Conservation (phyloP, 1,139 yeast genomes). For the Geotrichum histeridarum region DNA sequence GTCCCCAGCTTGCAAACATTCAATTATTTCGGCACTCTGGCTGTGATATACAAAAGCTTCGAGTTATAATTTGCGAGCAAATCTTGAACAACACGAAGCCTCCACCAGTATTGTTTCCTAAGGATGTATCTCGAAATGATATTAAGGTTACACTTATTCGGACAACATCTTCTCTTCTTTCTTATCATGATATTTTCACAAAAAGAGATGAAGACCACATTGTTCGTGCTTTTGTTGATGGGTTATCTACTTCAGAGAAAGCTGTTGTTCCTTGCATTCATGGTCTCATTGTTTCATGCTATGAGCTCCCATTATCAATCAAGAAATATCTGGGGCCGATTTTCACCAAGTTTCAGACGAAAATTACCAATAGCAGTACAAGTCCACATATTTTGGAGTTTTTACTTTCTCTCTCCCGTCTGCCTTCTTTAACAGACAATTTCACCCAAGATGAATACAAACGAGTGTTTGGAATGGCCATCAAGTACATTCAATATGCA, state of each 20-base stretch:
- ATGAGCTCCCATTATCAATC: constrained; percentile 70
- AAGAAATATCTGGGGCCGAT: constrained; percentile 64
- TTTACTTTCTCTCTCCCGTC: constrained; percentile 56
- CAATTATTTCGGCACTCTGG: constrained; percentile 48
- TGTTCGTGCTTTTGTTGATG: constrained; percentile 57
- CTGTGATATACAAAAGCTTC: constrained; percentile 45
- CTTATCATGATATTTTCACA: constrained; percentile 55
- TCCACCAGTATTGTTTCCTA: constrained; percentile 45
- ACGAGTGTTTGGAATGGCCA: constrained; percentile 77
- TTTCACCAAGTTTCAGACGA: constrained; percentile 63
- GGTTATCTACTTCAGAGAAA: constrained; percentile 70
- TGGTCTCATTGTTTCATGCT: constrained; percentile 70
- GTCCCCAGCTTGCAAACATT: constrained; percentile 65
- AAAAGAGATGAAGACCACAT: constrained; percentile 66
- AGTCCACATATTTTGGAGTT: constrained; percentile 76
- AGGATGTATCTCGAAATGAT: constrained; percentile 51
- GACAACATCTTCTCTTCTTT: constrained; percentile 60
- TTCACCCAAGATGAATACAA: constrained; percentile 74
- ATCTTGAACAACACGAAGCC: constrained; percentile 43
- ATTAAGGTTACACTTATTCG: constrained; percentile 64
- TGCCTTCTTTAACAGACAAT: constrained; percentile 64
- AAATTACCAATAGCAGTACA: constrained; percentile 64
- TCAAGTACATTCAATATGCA: constrained; percentile 70
- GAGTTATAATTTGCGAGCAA: constrained; percentile 56
- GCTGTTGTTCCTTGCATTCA: constrained; percentile 77